Evolutionary conservation across 2,329 filamentous ascomycete genomes (phyloP).

Genomic region (Curvularia spicifera): DNA sequence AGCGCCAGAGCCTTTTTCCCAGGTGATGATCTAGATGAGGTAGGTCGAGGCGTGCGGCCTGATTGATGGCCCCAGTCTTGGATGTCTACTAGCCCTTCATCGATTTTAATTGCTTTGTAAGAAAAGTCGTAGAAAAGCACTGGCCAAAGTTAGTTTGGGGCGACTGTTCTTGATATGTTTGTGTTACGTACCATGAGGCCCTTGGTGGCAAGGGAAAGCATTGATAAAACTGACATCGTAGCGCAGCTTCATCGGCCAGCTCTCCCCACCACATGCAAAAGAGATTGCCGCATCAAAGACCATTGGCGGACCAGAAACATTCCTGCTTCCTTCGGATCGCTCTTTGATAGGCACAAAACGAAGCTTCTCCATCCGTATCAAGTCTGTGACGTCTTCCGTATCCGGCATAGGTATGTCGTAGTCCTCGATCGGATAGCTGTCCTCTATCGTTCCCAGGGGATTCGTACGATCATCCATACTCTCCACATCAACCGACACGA

Average conservation of each 20-base stretch:
- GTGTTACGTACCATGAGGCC: slow-evolving; percentile 47
- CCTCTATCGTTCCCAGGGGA: slow-evolving; percentile 68
- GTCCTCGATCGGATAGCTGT: slow-evolving; percentile 69
- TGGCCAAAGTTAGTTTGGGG: slow-evolving; percentile 21
- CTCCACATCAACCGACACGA: slow-evolving; percentile 66
- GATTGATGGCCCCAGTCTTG: slow-evolving; percentile 65
- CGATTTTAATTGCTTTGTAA: slow-evolving; percentile 64
- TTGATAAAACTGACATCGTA: slow-evolving; percentile 53
- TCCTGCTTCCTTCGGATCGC: slow-evolving; percentile 36
- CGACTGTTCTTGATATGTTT: too few relatives aligned
- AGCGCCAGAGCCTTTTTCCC: slow-evolving; percentile 41
- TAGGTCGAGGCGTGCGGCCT: slow-evolving; percentile 38
- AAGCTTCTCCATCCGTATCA: slow-evolving; percentile 72
- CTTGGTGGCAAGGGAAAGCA: slow-evolving; percentile 51
- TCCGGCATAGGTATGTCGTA: slow-evolving; percentile 68
- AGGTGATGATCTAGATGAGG: slow-evolving; percentile 42
- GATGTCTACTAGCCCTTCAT: slow-evolving; percentile 68
- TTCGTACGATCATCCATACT: slow-evolving; percentile 72
- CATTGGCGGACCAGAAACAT: slow-evolving; percentile 41
- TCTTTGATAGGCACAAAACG: slow-evolving; percentile 60
- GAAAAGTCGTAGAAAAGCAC: slow-evolving; percentile 76
- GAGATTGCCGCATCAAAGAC: slow-evolving; percentile 49
- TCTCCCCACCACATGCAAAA: slow-evolving; percentile 51
- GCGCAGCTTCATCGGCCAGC: slow-evolving; percentile 48
- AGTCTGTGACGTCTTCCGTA: slow-evolving; percentile 65